These are phyloP conservation scores for Hanseniaspora vineae DNA, from an alignment of 805 yeast species.

Conservation along the genomic window DNA sequence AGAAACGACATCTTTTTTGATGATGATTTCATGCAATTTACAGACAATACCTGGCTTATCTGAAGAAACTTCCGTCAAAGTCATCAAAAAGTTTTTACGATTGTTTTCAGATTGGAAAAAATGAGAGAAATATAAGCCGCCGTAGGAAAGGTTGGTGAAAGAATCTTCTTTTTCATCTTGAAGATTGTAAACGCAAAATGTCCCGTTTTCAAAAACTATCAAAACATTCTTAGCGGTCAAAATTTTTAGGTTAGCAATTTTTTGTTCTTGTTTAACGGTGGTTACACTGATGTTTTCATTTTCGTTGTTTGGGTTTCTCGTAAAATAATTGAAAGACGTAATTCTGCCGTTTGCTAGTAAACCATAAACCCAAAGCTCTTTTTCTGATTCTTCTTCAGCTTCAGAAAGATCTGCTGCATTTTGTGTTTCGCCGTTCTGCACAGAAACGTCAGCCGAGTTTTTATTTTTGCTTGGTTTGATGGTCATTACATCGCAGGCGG, in stretches of 20 bases:
- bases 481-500: slow-evolving; percentile 19
- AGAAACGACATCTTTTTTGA: slow-evolving; percentile 5
- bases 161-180: slow-evolving; percentile 12
- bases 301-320: slow-evolving; percentile 5
- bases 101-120: slow-evolving; percentile 11
- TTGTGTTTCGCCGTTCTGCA: no score
- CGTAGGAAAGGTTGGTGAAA: slow-evolving; percentile 14
- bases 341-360: slow-evolving; percentile 12
- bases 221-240: slow-evolving; percentile 11
- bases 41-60: slow-evolving; percentile 14
- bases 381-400: slow-evolving; percentile 2
- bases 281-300: slow-evolving; percentile 5
- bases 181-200: slow-evolving; percentile 17
- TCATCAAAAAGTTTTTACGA: slow-evolving; percentile 9
- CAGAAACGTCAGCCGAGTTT: background rate
- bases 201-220: slow-evolving; percentile 18
- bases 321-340: slow-evolving; percentile 11
- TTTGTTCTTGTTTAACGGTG: slow-evolving; percentile 9
- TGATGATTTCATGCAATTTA: slow-evolving; percentile 8
- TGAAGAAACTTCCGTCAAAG: slow-evolving; percentile 13
- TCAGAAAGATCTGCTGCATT: slow-evolving; percentile 1
- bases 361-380: slow-evolving; percentile 14
- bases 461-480: slow-evolving; percentile 4
- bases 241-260: slow-evolving; percentile 12
- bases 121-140: slow-evolving; percentile 12